Conservation (phyloP, 371 early-diverging fungal genomes). For the Lichtheimia hyalospora region DNA sequence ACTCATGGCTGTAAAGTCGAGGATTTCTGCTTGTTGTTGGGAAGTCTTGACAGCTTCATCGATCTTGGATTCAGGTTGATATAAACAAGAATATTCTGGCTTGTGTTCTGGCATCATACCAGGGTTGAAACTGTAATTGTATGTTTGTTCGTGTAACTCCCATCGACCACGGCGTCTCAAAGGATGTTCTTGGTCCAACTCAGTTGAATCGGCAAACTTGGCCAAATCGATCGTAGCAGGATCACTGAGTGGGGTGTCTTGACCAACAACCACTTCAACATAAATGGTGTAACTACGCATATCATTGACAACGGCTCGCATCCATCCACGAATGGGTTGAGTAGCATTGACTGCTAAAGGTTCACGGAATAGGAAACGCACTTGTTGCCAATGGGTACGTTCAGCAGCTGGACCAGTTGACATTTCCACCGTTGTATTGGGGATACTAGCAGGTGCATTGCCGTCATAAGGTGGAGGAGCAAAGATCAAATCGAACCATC, state of each 20-base stretch:
- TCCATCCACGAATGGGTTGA: conserved; percentile 81
- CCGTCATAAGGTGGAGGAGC: conserved; percentile 42
- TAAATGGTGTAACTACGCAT: conserved; percentile 89
- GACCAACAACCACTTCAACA: conserved; percentile 63
- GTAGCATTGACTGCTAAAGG: conserved; percentile 95
- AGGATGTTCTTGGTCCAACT: conserved; percentile 21
- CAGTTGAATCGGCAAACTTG: conserved; percentile 13
- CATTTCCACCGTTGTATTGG: conserved; percentile 54
- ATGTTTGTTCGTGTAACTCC: conserved; percentile 93
- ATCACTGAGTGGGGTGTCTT: conserved; percentile 20
- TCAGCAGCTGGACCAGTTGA: conserved; percentile 86
- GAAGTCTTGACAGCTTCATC: conserved; percentile 9
- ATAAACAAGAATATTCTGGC: conserved; percentile 75
- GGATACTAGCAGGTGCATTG: conserved; percentile 9
- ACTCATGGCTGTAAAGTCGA: conserved; percentile 2
- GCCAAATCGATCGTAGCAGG: conserved; percentile 20
- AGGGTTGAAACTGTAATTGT: conserved; percentile 77
- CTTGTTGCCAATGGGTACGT: conserved; percentile 98
- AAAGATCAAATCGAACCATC: conserved; percentile 95
- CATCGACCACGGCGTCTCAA: conserved; percentile 73
- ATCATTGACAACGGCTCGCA: conserved; percentile 85
- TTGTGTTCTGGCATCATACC: conserved; percentile 52
- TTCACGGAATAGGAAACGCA: conserved; percentile 90
- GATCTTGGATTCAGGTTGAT: conserved; percentile 55
- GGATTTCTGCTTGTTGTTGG: conserved; percentile 5